Evolutionary conservation across 2,329 filamentous ascomycete genomes (phyloP).

Genomic region (Epichloe amarillans): DNA sequence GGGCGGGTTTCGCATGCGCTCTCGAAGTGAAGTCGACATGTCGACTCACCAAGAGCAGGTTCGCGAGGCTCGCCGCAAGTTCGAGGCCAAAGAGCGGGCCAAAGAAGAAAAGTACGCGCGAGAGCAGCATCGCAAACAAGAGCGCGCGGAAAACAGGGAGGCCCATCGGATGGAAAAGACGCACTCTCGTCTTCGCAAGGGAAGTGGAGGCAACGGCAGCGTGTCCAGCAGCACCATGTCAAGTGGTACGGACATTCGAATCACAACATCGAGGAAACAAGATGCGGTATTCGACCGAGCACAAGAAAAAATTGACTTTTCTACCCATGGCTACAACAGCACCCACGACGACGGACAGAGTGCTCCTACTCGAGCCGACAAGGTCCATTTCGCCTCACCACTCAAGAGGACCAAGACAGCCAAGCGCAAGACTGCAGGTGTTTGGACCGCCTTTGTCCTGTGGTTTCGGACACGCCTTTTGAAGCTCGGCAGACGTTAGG

Average conservation of each 20-base stretch:
- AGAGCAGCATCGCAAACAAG: slow-evolving; percentile 43
- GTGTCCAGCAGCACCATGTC: slow-evolving; percentile 20
- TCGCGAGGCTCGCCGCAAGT: slow-evolving; percentile 47
- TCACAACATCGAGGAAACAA: slow-evolving; percentile 12
- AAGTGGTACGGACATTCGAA: slow-evolving; percentile 17
- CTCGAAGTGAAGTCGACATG: slow-evolving; percentile 45
- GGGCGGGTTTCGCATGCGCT: slow-evolving; percentile 44
- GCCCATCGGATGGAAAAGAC: slow-evolving; percentile 37
- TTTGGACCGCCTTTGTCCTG: slow-evolving; percentile 50
- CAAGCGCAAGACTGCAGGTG: slow-evolving; percentile 47
- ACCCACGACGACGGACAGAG: slow-evolving; percentile 19
- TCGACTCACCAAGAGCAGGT: slow-evolving; percentile 42
- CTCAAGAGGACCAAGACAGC: slow-evolving; percentile 31
- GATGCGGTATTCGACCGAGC: slow-evolving; percentile 13
- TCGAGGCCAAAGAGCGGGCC: slow-evolving; percentile 45
- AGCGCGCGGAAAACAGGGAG: slow-evolving; percentile 45
- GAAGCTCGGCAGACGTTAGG: slow-evolving; percentile 27
- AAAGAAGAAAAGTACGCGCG: slow-evolving; percentile 51
- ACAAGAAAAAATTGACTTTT: slow-evolving; percentile 30
- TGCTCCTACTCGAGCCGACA: slow-evolving; percentile 22
- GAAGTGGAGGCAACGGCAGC: slow-evolving; percentile 17
- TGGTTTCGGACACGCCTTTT: slow-evolving; percentile 45
- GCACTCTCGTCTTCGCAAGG: slow-evolving; percentile 28
- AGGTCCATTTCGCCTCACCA: slow-evolving; percentile 28
- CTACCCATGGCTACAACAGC: slow-evolving; percentile 25